phyloP scores from a whole-genome alignment of 176 grass and related monocot species.

The Ensete glaucum region DNA sequence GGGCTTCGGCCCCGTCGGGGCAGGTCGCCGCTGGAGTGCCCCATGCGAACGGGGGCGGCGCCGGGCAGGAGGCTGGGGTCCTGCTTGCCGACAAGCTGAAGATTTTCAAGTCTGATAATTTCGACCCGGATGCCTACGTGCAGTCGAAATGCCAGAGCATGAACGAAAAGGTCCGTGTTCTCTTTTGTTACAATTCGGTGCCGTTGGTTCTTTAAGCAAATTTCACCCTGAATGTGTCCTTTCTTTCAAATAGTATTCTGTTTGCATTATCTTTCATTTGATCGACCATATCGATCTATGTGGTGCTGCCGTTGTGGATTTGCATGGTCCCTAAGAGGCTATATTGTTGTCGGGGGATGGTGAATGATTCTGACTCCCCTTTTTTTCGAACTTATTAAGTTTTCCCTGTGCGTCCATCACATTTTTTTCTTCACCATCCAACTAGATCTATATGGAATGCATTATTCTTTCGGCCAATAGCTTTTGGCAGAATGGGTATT shows the following conservation, averaged over 20 bases:
- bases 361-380: not conserved
- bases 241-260: conserved; percentile 4
- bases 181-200: not conserved
- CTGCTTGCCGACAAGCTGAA: conserved; percentile 96
- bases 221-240: not conserved
- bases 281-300: not conserved
- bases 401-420: too few species aligned
- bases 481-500: too few species aligned
- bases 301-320: not conserved
- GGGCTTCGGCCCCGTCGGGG: conserved; percentile 54
- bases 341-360: not conserved
- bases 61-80: conserved; percentile 39
- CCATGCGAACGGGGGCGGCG: conserved; percentile 6
- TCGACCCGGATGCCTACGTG: conserved; percentile 83
- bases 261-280: not conserved
- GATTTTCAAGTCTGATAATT: conserved; percentile 98
- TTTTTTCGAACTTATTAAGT: too few species aligned
- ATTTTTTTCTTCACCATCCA: too few species aligned
- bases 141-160: conserved; percentile 96
- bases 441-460: too few species aligned
- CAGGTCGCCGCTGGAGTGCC: not conserved
- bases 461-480: too few species aligned
- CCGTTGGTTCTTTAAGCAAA: not conserved
- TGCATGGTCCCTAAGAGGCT: not conserved
- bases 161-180: conserved; percentile 67